A percentile compares a stretch with the other conserved stretches of the same genome.
Conservation (phyloP, 2,329 filamentous ascomycete genomes). For the Fusarium pseudoanthophilum region DNA sequence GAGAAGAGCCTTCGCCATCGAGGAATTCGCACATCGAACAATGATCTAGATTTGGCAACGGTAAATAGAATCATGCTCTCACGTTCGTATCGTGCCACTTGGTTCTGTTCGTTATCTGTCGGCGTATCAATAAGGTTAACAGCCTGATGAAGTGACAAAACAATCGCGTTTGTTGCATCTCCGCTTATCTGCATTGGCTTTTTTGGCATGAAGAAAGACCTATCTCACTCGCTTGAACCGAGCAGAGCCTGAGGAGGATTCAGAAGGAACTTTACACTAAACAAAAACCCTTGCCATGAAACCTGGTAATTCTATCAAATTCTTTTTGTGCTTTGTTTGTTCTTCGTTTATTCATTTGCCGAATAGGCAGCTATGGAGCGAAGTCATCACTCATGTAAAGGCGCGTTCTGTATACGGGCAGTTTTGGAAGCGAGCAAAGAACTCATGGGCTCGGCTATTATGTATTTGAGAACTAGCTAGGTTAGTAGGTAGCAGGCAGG, state of each 20-base stretch:
- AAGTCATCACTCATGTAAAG: background rate
- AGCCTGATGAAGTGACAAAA: background rate
- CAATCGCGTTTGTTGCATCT: constrained; percentile 50
- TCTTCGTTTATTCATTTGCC: background rate
- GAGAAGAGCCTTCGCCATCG: constrained; percentile 34
- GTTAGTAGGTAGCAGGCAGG: background rate
- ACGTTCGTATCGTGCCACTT: background rate
- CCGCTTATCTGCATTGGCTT: constrained; percentile 48
- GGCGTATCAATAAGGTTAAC: background rate
- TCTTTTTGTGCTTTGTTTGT: background rate
- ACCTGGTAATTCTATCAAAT: background rate
- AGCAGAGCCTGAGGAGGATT: background rate
- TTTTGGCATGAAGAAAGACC: background rate
- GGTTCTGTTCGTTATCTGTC: background rate
- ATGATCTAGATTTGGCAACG: constrained; percentile 8
- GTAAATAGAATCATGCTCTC: constrained; percentile 33
- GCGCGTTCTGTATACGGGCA: background rate
- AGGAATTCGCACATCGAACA: constrained; percentile 13
- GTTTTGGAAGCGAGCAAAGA: background rate
- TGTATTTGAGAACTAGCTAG: background rate
- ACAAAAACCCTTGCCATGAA: background rate
- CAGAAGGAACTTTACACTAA: background rate
- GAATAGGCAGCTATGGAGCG: background rate
- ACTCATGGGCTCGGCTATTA: background rate
- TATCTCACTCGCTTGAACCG: background rate